A percentile compares a stretch with the other conserved stretches of the same genome.
These are phyloP conservation scores for Tricholoma sp. DNA, from an alignment of 768 basidiomycete genomes.

Conservation along the genomic window DNA sequence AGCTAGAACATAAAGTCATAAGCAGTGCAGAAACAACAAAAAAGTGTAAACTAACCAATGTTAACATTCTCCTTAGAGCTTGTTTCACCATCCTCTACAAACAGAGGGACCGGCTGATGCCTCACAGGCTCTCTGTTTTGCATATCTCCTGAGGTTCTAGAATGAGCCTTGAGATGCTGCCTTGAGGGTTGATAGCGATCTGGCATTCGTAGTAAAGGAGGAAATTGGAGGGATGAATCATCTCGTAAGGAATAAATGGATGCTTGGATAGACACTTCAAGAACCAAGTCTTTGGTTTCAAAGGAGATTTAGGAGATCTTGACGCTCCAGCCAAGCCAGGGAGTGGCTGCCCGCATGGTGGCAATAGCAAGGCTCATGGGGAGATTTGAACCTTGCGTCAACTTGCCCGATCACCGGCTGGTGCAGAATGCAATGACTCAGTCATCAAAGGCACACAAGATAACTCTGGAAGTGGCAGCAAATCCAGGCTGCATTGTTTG, in stretches of 20 bases:
- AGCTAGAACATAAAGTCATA: slow-evolving; percentile 29
- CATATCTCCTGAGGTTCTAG: slow-evolving; percentile 8
- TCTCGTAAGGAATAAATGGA: slow-evolving; percentile 32
- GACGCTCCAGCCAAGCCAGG: too few species aligned
- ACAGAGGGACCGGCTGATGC: too few species aligned
- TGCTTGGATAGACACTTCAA: too few species aligned
- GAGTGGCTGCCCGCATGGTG: too few species aligned
- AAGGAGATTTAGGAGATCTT: too few species aligned
- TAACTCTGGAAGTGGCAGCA: slow-evolving; percentile 16
- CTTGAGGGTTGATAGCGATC: slow-evolving; percentile 17
- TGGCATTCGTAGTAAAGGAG: slow-evolving; percentile 15
- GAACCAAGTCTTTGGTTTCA: too few species aligned
- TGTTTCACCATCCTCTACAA: slow-evolving; percentile 9
- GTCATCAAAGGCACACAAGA: slow-evolving; percentile 8
- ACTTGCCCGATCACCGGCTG: too few species aligned
- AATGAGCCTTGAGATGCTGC: slow-evolving; percentile 16
- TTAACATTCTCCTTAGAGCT: slow-evolving; percentile 76
- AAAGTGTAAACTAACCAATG: slow-evolving; percentile 54
- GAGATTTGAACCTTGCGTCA: too few species aligned
- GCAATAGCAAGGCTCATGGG: too few species aligned
- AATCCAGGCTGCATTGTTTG: slow-evolving; percentile 65
- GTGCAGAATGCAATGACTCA: too few species aligned
- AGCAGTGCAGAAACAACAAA: background rate
- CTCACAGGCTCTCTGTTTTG: slow-evolving; percentile 3
- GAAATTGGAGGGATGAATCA: slow-evolving; percentile 18